Evolutionary conservation across 805 yeast species (phyloP).

Genomic region (Candida insectorum): DNA sequence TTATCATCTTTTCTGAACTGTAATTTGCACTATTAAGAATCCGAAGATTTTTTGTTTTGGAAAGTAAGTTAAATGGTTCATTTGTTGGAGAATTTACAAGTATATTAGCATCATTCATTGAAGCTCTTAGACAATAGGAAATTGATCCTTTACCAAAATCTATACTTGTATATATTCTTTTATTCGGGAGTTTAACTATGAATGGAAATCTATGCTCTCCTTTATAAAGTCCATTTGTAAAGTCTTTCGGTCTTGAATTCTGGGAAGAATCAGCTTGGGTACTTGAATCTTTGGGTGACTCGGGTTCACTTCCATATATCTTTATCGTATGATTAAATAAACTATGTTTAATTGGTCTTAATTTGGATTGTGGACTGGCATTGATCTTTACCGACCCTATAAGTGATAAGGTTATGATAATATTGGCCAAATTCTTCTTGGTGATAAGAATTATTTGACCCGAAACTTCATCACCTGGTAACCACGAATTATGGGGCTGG

Average conservation of each 20-base stretch:
- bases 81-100: slow-evolving; percentile 13
- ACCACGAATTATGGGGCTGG: slow-evolving; percentile 71
- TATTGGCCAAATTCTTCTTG: slow-evolving; percentile 52
- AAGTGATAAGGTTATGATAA: slow-evolving; percentile 51
- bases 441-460: slow-evolving; percentile 62
- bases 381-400: slow-evolving; percentile 57
- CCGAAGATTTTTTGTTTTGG: slow-evolving; percentile 24
- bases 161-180: slow-evolving; percentile 67
- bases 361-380: slow-evolving; percentile 49
- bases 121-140: slow-evolving; percentile 57
- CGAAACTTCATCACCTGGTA: slow-evolving; percentile 73
- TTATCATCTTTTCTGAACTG: slow-evolving; percentile 55
- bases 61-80: slow-evolving; percentile 5
- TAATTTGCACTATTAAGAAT: slow-evolving; percentile 26
- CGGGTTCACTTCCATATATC: slow-evolving; percentile 46
- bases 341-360: slow-evolving; percentile 48
- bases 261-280: slow-evolving; percentile 9
- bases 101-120: slow-evolving; percentile 26
- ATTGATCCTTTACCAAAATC: slow-evolving; percentile 87
- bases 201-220: slow-evolving; percentile 92
- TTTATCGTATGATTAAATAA: slow-evolving; percentile 58
- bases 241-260: slow-evolving; percentile 17
- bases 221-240: slow-evolving; percentile 52
- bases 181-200: slow-evolving; percentile 73
- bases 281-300: too few species aligned